These are phyloP conservation scores for Arctium lappa DNA, from an alignment of 129 eudicot species.

Conservation along the genomic window DNA sequence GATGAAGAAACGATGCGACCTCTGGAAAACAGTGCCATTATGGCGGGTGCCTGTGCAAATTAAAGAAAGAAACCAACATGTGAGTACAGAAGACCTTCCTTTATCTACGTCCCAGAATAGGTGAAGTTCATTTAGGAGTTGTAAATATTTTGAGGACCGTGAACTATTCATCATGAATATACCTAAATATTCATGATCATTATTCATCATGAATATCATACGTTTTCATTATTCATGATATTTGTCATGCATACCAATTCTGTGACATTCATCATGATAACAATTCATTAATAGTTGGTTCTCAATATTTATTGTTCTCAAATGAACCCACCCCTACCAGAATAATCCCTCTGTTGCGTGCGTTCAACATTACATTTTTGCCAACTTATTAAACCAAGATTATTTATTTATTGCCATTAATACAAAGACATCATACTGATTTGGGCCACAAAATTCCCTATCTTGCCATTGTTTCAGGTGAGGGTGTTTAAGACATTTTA, in stretches of 20 bases:
- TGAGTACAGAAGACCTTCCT: not conserved
- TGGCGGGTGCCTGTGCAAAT: slow-evolving; percentile 1
- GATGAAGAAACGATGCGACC: slow-evolving; percentile 31
- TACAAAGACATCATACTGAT: not conserved
- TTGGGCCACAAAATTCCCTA: not conserved
- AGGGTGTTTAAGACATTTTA: not conserved
- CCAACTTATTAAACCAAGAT: not conserved
- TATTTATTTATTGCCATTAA: not conserved
- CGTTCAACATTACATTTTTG: not conserved
- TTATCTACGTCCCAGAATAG: not conserved
- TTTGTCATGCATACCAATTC: not conserved
- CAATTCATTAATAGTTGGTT: not conserved
- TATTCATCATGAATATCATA: not conserved
- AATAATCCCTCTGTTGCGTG: not conserved
- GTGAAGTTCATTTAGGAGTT: not conserved
- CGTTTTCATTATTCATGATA: not conserved
- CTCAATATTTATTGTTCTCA: not conserved
- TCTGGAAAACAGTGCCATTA: slow-evolving; percentile 23
- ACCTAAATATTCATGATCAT: not conserved
- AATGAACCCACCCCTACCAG: not conserved
- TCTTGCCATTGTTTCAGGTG: not conserved
- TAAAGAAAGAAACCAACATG: not conserved
- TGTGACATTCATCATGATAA: not conserved
- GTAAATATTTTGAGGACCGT: not conserved
- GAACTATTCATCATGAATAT: not conserved